Percentiles rank a stretch among this genome's conserved stretches.
These are phyloP conservation scores for Lanmaoa pseudosensibilis DNA, from an alignment of 768 basidiomycete genomes.

Conservation along the genomic window DNA sequence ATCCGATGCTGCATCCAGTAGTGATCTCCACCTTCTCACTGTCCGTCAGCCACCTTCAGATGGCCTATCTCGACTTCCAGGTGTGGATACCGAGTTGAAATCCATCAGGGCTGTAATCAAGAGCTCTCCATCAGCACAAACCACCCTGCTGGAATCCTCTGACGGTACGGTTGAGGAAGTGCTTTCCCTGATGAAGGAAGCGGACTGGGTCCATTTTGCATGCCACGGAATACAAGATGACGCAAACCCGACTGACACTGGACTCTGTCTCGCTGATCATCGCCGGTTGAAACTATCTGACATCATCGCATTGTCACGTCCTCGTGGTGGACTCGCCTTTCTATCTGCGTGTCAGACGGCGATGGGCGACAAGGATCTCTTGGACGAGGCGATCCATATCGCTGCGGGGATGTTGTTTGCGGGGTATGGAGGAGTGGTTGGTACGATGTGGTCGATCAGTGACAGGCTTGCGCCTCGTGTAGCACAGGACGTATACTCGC, in stretches of 20 bases:
- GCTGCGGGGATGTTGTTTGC: slow-evolving; percentile 41
- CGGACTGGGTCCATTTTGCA: slow-evolving; percentile 4
- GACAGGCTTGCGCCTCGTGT: slow-evolving; percentile 39
- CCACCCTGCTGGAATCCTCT: not conserved
- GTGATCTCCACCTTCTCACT: too few species aligned
- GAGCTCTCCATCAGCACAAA: too few species aligned
- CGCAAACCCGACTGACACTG: not conserved
- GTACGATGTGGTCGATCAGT: slow-evolving; percentile 45
- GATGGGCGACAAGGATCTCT: slow-evolving; percentile 32
- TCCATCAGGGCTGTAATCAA: too few species aligned
- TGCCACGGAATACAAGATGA: slow-evolving; percentile 1
- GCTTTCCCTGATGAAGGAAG: not conserved
- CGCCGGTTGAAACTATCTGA: slow-evolving; percentile 1
- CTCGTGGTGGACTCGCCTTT: slow-evolving; percentile 37
- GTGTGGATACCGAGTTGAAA: too few species aligned
- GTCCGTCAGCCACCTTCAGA: too few species aligned
- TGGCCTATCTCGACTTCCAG: too few species aligned
- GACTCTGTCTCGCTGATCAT: not conserved
- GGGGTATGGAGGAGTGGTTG: slow-evolving; percentile 36
- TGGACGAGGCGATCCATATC: slow-evolving; percentile 43
- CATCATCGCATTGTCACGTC: slow-evolving; percentile 3
- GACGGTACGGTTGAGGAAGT: slow-evolving; percentile 1
- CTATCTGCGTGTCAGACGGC: slow-evolving; percentile 50
- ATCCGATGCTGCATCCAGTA: too few species aligned
- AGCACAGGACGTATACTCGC: slow-evolving; percentile 34